Percentiles rank a stretch among this genome's conserved stretches.
Evolutionary conservation across 805 yeast species (phyloP).

Genomic region (Huiozyma naganishii): DNA sequence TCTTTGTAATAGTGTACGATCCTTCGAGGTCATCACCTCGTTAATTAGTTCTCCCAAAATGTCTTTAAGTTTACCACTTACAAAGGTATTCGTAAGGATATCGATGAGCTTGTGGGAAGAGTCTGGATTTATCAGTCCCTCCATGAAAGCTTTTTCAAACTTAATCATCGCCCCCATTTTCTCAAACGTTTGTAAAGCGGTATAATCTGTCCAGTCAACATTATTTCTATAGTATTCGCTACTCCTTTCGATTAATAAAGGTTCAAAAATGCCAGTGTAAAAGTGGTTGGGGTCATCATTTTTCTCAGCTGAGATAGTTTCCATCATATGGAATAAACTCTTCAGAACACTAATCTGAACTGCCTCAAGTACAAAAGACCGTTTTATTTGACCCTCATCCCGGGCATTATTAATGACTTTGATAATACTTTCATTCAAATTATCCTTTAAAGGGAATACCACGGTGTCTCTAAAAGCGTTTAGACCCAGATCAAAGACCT

Average conservation of each 20-base stretch:
- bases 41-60: slow-evolving; percentile 6
- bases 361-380: not conserved
- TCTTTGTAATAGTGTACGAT: slow-evolving; percentile 8
- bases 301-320: slow-evolving; percentile 45
- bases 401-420: slow-evolving; percentile 21
- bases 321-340: slow-evolving; percentile 59
- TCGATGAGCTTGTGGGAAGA: slow-evolving; percentile 13
- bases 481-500: slow-evolving; percentile 66
- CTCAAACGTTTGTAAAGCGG: slow-evolving; percentile 47
- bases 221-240: slow-evolving; percentile 42
- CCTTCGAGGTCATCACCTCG: slow-evolving; percentile 6
- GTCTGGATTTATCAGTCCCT: slow-evolving; percentile 15
- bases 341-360: slow-evolving; percentile 39
- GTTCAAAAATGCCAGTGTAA: slow-evolving; percentile 58
- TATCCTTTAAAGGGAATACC: slow-evolving; percentile 37
- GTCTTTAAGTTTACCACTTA: slow-evolving; percentile 11
- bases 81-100: slow-evolving; percentile 14
- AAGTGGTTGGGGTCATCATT: slow-evolving; percentile 36
- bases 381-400: not conserved
- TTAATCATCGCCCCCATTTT: slow-evolving; percentile 41
- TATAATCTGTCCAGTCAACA: slow-evolving; percentile 33
- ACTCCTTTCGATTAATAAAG: slow-evolving; percentile 44
- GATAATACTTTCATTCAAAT: slow-evolving; percentile 40
- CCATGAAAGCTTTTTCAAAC: slow-evolving; percentile 44
- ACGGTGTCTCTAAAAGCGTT: slow-evolving; percentile 52